phyloP scores from a whole-genome alignment of 352 stramenopile species.

The Phytophthora kernoviae region DNA sequence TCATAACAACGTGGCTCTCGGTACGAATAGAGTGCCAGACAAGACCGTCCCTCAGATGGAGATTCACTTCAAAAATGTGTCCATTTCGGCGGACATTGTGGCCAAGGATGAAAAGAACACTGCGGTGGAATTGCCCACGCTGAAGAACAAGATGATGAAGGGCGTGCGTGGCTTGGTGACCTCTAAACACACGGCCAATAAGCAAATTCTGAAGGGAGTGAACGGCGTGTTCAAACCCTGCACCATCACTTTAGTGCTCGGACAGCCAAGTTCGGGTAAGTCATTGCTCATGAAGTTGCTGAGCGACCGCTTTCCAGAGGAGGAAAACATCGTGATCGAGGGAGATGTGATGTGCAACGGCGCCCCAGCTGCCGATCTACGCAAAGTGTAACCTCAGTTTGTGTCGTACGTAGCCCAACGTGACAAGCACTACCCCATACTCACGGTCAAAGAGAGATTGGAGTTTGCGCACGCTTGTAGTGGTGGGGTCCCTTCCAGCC shows the following conservation, averaged over 20 bases:
- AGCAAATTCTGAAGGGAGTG: conserved; percentile 23
- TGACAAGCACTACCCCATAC: conserved; percentile 26
- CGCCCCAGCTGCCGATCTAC: background rate
- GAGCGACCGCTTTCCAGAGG: conserved; percentile 18
- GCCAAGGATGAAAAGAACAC: conserved; percentile 13
- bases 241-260: conserved; percentile 13
- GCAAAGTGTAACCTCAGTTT: conserved; percentile 21
- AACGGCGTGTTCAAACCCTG: conserved; percentile 27
- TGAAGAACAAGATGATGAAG: conserved; percentile 23
- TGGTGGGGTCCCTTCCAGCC: conserved; percentile 18
- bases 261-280: conserved; percentile 16
- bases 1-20: too few species aligned
- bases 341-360: conserved; percentile 22
- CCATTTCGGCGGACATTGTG: conserved; percentile 18
- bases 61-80: conserved; percentile 15
- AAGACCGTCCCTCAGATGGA: conserved; percentile 16
- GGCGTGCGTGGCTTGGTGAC: conserved; percentile 9
- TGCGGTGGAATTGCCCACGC: conserved; percentile 26
- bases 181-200: conserved; percentile 15
- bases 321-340: conserved; percentile 20
- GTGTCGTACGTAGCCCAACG: conserved; percentile 31
- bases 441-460: conserved; percentile 30
- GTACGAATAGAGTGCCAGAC: too few species aligned
- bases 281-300: conserved; percentile 29
- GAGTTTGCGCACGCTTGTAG: conserved; percentile 27